Percentiles rank a stretch among this genome's conserved stretches.
phyloP scores from a whole-genome alignment of 495 filamentous ascomycete genomes.

The Penicillium silybi region DNA sequence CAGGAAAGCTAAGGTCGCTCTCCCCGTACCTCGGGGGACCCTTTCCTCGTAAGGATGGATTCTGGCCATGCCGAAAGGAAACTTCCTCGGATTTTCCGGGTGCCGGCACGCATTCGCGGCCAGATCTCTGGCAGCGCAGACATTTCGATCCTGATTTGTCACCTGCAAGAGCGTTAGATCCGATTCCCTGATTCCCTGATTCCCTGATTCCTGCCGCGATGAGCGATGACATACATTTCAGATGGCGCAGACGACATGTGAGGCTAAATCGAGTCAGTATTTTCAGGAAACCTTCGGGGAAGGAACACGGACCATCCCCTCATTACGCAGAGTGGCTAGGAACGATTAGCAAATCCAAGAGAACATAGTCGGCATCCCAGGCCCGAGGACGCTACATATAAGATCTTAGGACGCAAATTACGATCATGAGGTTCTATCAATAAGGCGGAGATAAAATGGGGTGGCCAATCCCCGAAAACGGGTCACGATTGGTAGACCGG shows the following conservation, averaged over 20 bases:
- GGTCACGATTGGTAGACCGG: slow-evolving; percentile 2
- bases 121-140: slow-evolving; percentile 42
- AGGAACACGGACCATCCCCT: slow-evolving; percentile 42
- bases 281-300: background rate
- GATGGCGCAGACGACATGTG: slow-evolving; percentile 45
- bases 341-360: slow-evolving; percentile 25
- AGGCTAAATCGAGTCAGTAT: slow-evolving; percentile 28
- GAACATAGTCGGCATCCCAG: slow-evolving; percentile 22
- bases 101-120: slow-evolving; percentile 39
- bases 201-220: too few species aligned
- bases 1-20: slow-evolving; percentile 37
- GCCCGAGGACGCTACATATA: slow-evolving; percentile 18
- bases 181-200: too few species aligned
- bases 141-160: slow-evolving; percentile 40
- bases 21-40: slow-evolving; percentile 44
- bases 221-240: slow-evolving; percentile 34
- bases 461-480: background rate
- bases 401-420: slow-evolving; percentile 1
- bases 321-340: slow-evolving; percentile 32
- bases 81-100: slow-evolving; percentile 40
- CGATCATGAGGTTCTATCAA: slow-evolving; percentile 1
- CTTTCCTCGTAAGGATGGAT: slow-evolving; percentile 36
- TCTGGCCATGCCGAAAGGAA: slow-evolving; percentile 44
- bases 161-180: slow-evolving; percentile 20
- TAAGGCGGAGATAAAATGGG: slow-evolving; percentile 9